Base-by-base conservation (phyloP, 1,284 basidiomycete genomes). In the Ustilago vetiveriae region DNA sequence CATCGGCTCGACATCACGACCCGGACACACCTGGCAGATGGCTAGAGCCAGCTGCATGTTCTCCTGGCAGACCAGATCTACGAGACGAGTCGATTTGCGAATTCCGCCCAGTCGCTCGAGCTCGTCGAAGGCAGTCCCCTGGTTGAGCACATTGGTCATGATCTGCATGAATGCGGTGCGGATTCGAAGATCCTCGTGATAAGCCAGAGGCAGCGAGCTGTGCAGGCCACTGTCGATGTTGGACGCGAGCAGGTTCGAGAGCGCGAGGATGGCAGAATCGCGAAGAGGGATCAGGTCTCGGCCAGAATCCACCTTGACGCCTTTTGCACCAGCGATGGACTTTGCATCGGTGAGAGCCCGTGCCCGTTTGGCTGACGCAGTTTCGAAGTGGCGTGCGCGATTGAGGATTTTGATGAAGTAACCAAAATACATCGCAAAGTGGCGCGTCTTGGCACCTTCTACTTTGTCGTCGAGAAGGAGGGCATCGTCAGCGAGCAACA, bases 181-280 rank as follows among this genome's bases (percentile, higher is more conserved):
- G 75, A 90, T 89, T 24, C 87, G 83, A 16, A 86, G 84, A 76
- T 94, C 90, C 24, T 86, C 83, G 74, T 92, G 89, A 74, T 92
- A 94, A 3, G 90, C 91, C 52, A 92, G 84, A 2, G 88, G 84
- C 24, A 95, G 86, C 76, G 90, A 93, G 80, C 93, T 91, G 82
- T 94, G 93, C 73, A 95, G 88, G 13, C 92, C 92, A 67, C 88
- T 90, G 75, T 95, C 91, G 27, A 91, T 90, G 78, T 95, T 96
- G 17, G 92, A 88, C 23, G 87, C 88, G 53, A 95, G 88, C 6
- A 95, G 85, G 66, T 93, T 88, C 0, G 92, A 88, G 3, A 95
- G 86, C 0, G 90, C 91, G 22, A 74, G 35, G 42, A 79, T 78
- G 10, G 77, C 77, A 10, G 71, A 75, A 17, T 74, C 65, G 17